A percentile compares a stretch with the other conserved stretches of the same genome.
phyloP scores from a whole-genome alignment of 2,329 filamentous ascomycete species.

The Chaetomium sp. region DNA sequence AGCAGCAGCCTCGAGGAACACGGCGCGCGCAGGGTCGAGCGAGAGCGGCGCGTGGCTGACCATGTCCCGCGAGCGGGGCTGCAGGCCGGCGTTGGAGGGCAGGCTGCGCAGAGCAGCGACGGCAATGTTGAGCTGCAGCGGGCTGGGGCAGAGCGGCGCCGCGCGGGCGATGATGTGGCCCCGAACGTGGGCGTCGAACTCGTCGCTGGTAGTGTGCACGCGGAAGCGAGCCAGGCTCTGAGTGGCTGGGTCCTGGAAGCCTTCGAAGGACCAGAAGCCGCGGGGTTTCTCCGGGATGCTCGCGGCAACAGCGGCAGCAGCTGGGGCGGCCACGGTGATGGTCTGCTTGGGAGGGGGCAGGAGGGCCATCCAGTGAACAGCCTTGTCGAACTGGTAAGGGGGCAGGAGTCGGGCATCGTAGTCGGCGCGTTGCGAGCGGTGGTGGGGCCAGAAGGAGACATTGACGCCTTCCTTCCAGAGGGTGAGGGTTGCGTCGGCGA shows the following conservation, averaged over 20 bases:
- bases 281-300: too few relatives aligned
- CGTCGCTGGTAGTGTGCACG: constrained; percentile 32
- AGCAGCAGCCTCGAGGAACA: too few relatives aligned
- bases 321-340: neutral
- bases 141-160: constrained; percentile 34
- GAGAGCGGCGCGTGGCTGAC: neutral
- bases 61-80: neutral
- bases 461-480: constrained; percentile 37
- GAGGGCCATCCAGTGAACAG: constrained; percentile 32
- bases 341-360: neutral
- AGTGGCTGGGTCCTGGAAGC: constrained; percentile 8
- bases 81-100: neutral
- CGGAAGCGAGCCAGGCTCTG: constrained; percentile 30
- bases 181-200: constrained; percentile 30
- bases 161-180: constrained; percentile 36
- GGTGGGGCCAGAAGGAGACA: constrained; percentile 34
- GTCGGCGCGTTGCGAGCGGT: constrained; percentile 22
- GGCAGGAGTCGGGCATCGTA: constrained; percentile 27
- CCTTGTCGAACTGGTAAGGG: constrained; percentile 32
- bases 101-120: neutral
- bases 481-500: constrained; percentile 20
- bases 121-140: constrained; percentile 26
- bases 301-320: too few relatives aligned
- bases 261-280: constrained; percentile 16
- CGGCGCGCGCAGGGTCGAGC: neutral